Base-by-base conservation (phyloP, 441 rosid species). In the Gossypium aridum region DNA sequence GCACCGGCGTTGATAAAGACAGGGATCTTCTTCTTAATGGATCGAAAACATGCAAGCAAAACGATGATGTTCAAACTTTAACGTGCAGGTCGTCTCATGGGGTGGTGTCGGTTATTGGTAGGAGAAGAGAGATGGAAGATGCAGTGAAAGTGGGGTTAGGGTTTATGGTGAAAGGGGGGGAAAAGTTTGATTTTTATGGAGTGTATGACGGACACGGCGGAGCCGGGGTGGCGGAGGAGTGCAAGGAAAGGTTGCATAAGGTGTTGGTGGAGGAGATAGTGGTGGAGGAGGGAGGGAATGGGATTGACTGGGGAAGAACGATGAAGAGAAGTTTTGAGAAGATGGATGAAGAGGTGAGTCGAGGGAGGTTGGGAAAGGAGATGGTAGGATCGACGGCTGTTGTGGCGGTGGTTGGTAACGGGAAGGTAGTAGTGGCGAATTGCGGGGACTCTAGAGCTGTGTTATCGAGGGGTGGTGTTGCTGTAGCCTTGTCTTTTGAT, bases 361-460 rank as follows among this genome's bases (percentile, higher is more conserved):
- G 55, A 45, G 75, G 47, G 64, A 66, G 22, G 73, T 3, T 53
- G 61, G 61, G 4, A 53, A 79, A 79, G 61, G 78, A 65, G 73
- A 85, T 84, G 82, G 72, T 85, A 64, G 89, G 91, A 0, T 80
- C 93, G 9, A 85, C 89, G 43, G 84, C 86, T 20, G 85, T 88
- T 66, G 93, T 92, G 53, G 95, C 90, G 6, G 85, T 94, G 74
- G 91, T 89, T 5, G 93, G 96, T 4, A 77, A 80, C 74, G 86
- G 84, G n/a, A 88, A 78, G 71, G 74, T 90, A 66, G 83, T 94
- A 70, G 88, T 88, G 56, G 87, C 93, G 0, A 92, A 92, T 45
- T 88, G 97, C 60, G 97, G 98, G 10, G 96, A 93, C 56, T 93
- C 96, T 5, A 89, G 96, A 78, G 89, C 91, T 13, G 89, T 92